Percentiles rank a stretch among this genome's conserved stretches.
Conservation (phyloP, 169 alveolate genomes). For the Miamiensis avidus region DNA sequence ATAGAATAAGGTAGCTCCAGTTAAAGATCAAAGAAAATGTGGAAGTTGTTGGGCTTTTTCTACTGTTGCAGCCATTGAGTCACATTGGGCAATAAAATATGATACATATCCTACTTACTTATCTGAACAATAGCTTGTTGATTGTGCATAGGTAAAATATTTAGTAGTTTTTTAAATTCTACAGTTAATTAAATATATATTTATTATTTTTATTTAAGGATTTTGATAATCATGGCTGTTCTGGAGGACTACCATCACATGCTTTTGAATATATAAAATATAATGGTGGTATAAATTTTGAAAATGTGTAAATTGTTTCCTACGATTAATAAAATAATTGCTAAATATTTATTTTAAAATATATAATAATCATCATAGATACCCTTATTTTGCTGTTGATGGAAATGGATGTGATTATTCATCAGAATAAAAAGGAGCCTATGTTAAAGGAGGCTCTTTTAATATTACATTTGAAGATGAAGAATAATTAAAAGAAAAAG, state of each 20-base stretch:
- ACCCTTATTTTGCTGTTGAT: conserved; percentile 58
- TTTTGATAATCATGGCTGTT: conserved; percentile 65
- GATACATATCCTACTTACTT: conserved; percentile 37
- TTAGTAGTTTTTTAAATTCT: too few relatives aligned
- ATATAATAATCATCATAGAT: too few relatives aligned
- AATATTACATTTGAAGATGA: conserved; percentile 59
- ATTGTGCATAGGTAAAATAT: conserved; percentile 72
- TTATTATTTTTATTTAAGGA: too few relatives aligned
- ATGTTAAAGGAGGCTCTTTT: conserved; percentile 46
- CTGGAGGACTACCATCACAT: conserved; percentile 83
- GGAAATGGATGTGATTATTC: conserved; percentile 19
- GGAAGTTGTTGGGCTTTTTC: conserved; percentile 92
- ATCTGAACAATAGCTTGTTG: conserved; percentile 89
- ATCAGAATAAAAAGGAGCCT: conserved; percentile 7
- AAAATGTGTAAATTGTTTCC: conserved; percentile 67
- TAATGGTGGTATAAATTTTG: conserved; percentile 69
- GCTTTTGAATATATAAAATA: conserved; percentile 81
- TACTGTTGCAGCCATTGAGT: conserved; percentile 69
- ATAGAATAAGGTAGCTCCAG: conserved; percentile 59
- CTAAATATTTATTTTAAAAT: too few relatives aligned
- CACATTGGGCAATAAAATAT: conserved; percentile 47
- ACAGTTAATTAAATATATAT: too few relatives aligned
- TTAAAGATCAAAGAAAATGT: conserved; percentile 81
- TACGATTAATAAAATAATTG: too few relatives aligned
- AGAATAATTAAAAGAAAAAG: conserved; percentile 30